phyloP scores from a whole-genome alignment of 2,329 filamentous ascomycete species.

The Eutypella sp. region DNA sequence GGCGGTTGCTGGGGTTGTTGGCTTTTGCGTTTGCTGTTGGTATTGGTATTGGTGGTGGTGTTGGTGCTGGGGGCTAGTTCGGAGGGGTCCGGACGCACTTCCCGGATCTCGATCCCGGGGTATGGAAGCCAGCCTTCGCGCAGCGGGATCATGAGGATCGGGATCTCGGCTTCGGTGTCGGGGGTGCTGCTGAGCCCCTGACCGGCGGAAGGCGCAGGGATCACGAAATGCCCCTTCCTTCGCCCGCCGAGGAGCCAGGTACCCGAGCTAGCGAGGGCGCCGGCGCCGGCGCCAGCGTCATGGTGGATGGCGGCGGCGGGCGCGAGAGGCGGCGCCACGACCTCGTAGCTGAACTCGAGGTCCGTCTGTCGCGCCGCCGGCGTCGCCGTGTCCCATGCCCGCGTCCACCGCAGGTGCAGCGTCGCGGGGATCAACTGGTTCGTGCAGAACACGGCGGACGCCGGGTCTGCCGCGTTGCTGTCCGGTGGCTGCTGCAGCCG shows the following conservation, averaged over 20 bases:
- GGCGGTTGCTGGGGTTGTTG: background rate
- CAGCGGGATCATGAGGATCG: slow-evolving; percentile 74
- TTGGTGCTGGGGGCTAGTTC: background rate
- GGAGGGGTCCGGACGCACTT: slow-evolving; percentile 34
- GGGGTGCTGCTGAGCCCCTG: slow-evolving; percentile 33
- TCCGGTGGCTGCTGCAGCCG: slow-evolving; percentile 38
- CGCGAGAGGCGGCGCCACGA: slow-evolving; percentile 54
- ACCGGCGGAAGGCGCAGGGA: slow-evolving; percentile 33
- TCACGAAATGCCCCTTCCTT: slow-evolving; percentile 71
- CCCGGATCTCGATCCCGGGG: slow-evolving; percentile 73
- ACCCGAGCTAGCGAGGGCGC: slow-evolving; percentile 28
- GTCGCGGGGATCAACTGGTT: slow-evolving; percentile 63
- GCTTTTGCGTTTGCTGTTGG: slow-evolving; percentile 12
- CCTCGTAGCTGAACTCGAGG: slow-evolving; percentile 77
- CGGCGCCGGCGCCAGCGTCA: background rate
- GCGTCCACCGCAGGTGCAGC: slow-evolving; percentile 58
- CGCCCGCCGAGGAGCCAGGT: slow-evolving; percentile 83
- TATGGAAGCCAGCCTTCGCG: slow-evolving; percentile 72
- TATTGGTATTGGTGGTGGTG: slow-evolving; percentile 6
- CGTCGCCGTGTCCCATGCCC: slow-evolving; percentile 52
- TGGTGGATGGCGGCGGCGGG: background rate
- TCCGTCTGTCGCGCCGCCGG: slow-evolving; percentile 30
- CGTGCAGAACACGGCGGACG: slow-evolving; percentile 45
- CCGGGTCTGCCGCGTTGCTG: slow-evolving; percentile 7
- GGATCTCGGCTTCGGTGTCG: slow-evolving; percentile 52